A percentile compares a stretch with the other conserved stretches of the same genome.
Conservation (phyloP, 176 grass and related monocot species). For the Cenchrus americanus region DNA sequence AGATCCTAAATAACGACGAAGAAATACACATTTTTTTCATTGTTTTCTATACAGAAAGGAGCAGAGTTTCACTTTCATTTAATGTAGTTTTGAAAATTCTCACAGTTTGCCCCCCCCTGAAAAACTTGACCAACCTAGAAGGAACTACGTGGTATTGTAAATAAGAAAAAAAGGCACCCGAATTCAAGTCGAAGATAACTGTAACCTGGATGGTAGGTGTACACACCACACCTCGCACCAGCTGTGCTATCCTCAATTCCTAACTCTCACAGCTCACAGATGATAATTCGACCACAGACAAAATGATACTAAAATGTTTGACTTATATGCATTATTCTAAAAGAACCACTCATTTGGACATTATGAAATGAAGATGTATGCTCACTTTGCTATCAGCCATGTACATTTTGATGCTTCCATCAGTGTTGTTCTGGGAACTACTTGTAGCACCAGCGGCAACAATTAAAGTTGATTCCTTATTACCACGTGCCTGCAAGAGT, state of each 20-base stretch:
- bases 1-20: constrained; percentile 8
- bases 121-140: too few relatives aligned
- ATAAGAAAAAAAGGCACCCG: too few relatives aligned
- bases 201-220: too few relatives aligned
- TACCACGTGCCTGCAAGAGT: constrained; percentile 58
- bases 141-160: too few relatives aligned
- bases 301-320: constrained; percentile 9
- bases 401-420: constrained; percentile 34
- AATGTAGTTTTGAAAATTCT: too few relatives aligned
- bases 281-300: not conserved
- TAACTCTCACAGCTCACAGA: constrained; percentile 9
- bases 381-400: constrained; percentile 58
- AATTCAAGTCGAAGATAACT: too few relatives aligned
- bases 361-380: constrained; percentile 21
- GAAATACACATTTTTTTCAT: not conserved
- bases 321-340: constrained; percentile 2
- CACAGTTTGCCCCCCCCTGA: too few relatives aligned
- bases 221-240: too few relatives aligned
- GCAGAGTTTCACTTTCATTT: not conserved
- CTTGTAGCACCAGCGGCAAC: constrained; percentile 44
- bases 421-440: constrained; percentile 37
- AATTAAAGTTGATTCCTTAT: constrained; percentile 47
- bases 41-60: not conserved
- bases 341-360: constrained; percentile 19
- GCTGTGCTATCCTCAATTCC: too few relatives aligned